Conservation (phyloP, 2,329 filamentous ascomycete species). For the Epichloe festucae region DNA sequence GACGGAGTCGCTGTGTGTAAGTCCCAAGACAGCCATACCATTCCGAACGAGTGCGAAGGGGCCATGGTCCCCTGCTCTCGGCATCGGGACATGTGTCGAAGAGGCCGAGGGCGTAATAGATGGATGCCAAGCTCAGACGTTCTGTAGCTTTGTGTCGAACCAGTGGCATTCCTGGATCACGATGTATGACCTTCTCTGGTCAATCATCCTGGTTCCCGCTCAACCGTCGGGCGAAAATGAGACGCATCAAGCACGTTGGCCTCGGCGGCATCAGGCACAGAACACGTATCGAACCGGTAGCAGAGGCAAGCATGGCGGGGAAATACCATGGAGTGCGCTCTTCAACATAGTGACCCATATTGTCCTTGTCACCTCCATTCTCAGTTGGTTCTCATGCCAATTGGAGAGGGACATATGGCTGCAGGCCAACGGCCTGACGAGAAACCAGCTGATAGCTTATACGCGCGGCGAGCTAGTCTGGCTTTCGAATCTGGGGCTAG, state of each 20-base stretch:
- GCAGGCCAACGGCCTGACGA: slow-evolving; percentile 18
- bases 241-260: neutral
- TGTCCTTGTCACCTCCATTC: slow-evolving; percentile 7
- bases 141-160: neutral
- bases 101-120: neutral
- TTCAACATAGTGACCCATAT: slow-evolving; percentile 3
- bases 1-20: neutral
- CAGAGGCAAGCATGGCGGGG: neutral
- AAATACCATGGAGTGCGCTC: neutral
- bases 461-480: slow-evolving; percentile 2
- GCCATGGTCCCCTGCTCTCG: neutral
- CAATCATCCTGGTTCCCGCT: neutral
- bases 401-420: slow-evolving; percentile 18
- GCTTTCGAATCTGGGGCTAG: slow-evolving; percentile 6
- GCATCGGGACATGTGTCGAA: neutral
- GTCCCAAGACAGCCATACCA: neutral
- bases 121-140: neutral
- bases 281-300: neutral
- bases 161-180: neutral
- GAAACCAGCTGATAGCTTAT: slow-evolving; percentile 14
- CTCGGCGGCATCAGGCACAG: neutral
- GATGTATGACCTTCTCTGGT: neutral
- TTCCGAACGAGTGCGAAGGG: neutral
- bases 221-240: neutral
- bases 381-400: slow-evolving; percentile 9